These are phyloP conservation scores for Carex arenaria DNA, from an alignment of 202 grass and related monocot species.

Conservation along the genomic window DNA sequence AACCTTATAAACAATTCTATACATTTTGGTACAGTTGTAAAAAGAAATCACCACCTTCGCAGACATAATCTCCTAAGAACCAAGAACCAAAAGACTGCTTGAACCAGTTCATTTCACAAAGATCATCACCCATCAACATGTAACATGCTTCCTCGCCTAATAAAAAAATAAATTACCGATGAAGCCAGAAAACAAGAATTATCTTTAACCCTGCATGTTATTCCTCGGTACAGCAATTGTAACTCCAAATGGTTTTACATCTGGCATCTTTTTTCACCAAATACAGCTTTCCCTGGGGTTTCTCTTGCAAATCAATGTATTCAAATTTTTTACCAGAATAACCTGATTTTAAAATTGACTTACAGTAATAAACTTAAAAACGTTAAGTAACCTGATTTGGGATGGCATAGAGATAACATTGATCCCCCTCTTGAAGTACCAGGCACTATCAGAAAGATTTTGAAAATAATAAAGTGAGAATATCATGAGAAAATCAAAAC, in stretches of 20 bases:
- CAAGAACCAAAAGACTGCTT: conserved; percentile 82
- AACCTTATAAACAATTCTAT: neutral
- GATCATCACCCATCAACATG: conserved; percentile 46
- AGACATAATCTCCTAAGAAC: conserved; percentile 95
- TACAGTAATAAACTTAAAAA: neutral
- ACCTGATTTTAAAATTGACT: neutral
- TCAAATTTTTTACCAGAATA: neutral
- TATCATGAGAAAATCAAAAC: neutral
- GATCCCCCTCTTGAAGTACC: conserved; percentile 21
- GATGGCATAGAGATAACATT: conserved; percentile 50
- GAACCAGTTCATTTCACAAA: conserved; percentile 89
- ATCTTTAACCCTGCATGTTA: neutral
- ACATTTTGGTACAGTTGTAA: neutral
- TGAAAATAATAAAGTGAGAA: conserved; percentile 3
- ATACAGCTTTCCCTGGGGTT: neutral
- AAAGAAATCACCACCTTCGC: conserved; percentile 57
- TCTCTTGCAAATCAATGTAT: neutral
- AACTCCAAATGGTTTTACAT: neutral
- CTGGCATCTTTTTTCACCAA: neutral
- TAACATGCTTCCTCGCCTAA: conserved; percentile 68
- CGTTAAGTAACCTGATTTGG: conserved; percentile 50
- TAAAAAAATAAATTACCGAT: conserved; percentile 11
- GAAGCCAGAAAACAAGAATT: neutral
- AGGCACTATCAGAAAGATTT: conserved; percentile 33
- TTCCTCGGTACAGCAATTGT: neutral